A percentile compares a stretch with the other conserved stretches of the same genome.
These are phyloP conservation scores for Globisporangium acanthophoron DNA, from an alignment of 352 stramenopile species.

Conservation along the genomic window DNA sequence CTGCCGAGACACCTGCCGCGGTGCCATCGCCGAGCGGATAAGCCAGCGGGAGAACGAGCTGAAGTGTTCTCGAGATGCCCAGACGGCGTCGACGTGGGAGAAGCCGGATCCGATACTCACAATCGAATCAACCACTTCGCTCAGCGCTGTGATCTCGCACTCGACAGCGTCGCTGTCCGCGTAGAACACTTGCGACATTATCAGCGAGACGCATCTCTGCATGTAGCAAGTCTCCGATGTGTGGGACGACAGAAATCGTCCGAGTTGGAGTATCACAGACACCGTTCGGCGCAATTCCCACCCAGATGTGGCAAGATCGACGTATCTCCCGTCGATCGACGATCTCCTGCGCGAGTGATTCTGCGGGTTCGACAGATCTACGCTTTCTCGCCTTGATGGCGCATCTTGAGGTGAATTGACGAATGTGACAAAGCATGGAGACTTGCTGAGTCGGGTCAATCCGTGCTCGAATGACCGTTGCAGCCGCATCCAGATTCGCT, in stretches of 20 bases:
- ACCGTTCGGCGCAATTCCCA: background rate
- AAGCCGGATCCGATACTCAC: background rate
- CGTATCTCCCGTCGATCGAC: background rate
- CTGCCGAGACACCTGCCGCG: background rate
- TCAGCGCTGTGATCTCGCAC: background rate
- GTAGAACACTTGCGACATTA: conserved; percentile 9
- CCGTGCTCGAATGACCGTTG: conserved; percentile 3
- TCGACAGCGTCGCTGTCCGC: background rate
- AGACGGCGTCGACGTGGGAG: background rate
- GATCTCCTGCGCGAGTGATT: background rate
- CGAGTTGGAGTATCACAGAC: conserved; percentile 7
- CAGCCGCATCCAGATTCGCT: conserved; percentile 9
- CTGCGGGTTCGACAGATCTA: background rate
- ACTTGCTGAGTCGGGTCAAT: background rate
- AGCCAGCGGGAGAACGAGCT: conserved; percentile 2
- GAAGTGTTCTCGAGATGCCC: background rate
- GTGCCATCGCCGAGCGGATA: background rate
- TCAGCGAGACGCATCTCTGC: conserved; percentile 8
- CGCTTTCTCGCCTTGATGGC: background rate
- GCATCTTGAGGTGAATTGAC: background rate
- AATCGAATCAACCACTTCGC: background rate
- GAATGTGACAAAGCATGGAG: conserved; percentile 3
- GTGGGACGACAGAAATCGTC: background rate
- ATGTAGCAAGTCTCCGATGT: background rate
- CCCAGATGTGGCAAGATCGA: background rate